A percentile compares a stretch with the other conserved stretches of the same genome.
These are phyloP conservation scores for Komagataella phaffii DNA, from an alignment of 805 yeast genomes.

Conservation along the genomic window DNA sequence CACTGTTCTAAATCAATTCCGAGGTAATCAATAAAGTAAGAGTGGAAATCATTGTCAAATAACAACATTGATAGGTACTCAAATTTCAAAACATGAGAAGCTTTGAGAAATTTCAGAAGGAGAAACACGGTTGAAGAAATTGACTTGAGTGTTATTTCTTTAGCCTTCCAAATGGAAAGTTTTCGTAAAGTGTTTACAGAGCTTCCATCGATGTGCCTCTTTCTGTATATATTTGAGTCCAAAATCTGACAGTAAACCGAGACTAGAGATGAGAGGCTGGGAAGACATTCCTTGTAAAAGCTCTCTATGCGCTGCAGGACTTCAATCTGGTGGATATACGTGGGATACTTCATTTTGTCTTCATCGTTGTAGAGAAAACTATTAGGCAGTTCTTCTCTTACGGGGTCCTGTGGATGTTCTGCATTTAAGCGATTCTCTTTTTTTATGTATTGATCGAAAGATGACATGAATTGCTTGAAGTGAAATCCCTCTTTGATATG, in stretches of 20 bases:
- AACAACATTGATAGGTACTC: slow-evolving; percentile 61
- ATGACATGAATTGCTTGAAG: slow-evolving; percentile 59
- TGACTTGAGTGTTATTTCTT: slow-evolving; percentile 49
- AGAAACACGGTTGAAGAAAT: slow-evolving; percentile 37
- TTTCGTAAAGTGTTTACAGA: slow-evolving; percentile 11
- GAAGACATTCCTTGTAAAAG: slow-evolving; percentile 39
- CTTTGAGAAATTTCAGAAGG: slow-evolving; percentile 66
- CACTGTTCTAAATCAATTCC: slow-evolving; percentile 15
- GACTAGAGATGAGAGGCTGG: slow-evolving; percentile 48
- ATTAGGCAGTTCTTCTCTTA: neutral
- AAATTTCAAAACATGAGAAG: slow-evolving; percentile 64
- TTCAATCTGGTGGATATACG: slow-evolving; percentile 20
- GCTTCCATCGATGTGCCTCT: slow-evolving; percentile 1
- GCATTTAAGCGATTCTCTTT: slow-evolving; percentile 49
- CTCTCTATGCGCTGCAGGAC: slow-evolving; percentile 43
- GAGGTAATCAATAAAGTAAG: slow-evolving; percentile 19
- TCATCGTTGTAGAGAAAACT: slow-evolving; percentile 11
- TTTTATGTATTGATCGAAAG: slow-evolving; percentile 54
- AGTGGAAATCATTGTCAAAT: slow-evolving; percentile 55
- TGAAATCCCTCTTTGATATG: slow-evolving; percentile 55
- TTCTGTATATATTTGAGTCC: slow-evolving; percentile 28
- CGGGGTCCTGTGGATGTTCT: slow-evolving; percentile 5
- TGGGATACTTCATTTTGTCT: slow-evolving; percentile 20
- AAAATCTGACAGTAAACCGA: slow-evolving; percentile 52
- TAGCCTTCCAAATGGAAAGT: slow-evolving; percentile 43